Percentiles rank a stretch among this genome's conserved stretches.
phyloP scores from a whole-genome alignment of 2,329 filamentous ascomycete species.

The Monosporascus sp. region DNA sequence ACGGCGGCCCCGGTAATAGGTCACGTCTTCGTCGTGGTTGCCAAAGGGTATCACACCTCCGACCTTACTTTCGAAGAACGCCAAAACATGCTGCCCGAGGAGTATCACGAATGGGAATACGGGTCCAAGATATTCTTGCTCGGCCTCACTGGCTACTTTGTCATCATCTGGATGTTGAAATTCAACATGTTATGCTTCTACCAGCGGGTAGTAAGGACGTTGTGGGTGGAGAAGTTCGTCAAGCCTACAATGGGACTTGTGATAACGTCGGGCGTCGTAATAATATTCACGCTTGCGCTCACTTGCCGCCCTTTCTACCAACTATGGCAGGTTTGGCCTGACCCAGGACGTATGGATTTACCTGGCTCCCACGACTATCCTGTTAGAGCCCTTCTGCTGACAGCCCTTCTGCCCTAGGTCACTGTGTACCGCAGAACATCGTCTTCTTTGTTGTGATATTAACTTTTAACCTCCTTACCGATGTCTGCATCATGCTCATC shows the following conservation, averaged over 20 bases:
- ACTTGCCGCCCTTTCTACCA: conserved; percentile 29
- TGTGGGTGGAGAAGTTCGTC: conserved; percentile 32
- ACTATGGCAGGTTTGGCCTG: conserved; percentile 31
- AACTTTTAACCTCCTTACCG: conserved; percentile 5
- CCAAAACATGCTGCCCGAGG: conserved; percentile 21
- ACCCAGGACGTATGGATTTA: conserved; percentile 29
- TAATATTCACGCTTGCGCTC: conserved; percentile 21
- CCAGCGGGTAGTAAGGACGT: conserved; percentile 27
- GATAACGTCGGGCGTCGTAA: conserved; percentile 16
- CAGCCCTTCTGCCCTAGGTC: conserved; percentile 4
- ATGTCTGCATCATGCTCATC: conserved; percentile 7
- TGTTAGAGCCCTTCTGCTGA: neutral
- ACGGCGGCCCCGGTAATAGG: conserved; percentile 4
- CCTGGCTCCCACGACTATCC: neutral
- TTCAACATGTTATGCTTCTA: conserved; percentile 38
- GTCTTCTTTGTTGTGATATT: conserved; percentile 5
- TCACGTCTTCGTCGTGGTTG: conserved; percentile 20
- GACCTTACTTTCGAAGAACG: conserved; percentile 25
- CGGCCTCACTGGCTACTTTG: conserved; percentile 28
- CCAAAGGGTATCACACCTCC: conserved; percentile 25
- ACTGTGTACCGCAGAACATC: conserved; percentile 5
- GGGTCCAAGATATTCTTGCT: conserved; percentile 32
- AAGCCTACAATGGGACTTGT: conserved; percentile 29
- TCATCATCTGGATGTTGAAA: conserved; percentile 34
- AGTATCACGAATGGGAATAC: conserved; percentile 22